These are phyloP conservation scores for Brassica cretica DNA, from an alignment of 345 rosid genomes.

Conservation along the genomic window DNA sequence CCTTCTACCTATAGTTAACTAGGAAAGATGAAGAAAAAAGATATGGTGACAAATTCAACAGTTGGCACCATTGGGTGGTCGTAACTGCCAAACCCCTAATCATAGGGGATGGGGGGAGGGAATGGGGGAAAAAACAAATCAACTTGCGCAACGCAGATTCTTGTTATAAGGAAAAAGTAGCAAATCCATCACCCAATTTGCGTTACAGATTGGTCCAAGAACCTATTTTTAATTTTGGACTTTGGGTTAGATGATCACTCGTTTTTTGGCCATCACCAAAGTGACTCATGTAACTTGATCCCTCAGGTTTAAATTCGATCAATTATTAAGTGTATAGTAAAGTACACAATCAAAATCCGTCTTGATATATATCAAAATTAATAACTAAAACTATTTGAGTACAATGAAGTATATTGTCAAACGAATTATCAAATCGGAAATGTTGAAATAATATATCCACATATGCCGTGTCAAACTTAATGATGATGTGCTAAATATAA, in stretches of 20 bases:
- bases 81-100: not conserved
- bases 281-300: not conserved
- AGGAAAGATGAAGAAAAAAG: not conserved
- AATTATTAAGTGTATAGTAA: too few species aligned
- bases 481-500: too few species aligned
- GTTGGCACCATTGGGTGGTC: not conserved
- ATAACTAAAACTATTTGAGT: too few species aligned
- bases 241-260: slow-evolving; percentile 10
- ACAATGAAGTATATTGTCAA: too few species aligned
- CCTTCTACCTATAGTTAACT: not conserved
- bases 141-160: slow-evolving; percentile 5
- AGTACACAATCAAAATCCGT: too few species aligned
- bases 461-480: too few species aligned
- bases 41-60: not conserved
- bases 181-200: slow-evolving; percentile 25
- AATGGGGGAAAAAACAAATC: not conserved
- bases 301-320: not conserved
- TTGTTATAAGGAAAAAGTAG: slow-evolving; percentile 21
- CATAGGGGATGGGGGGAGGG: not conserved
- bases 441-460: too few species aligned
- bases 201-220: slow-evolving; percentile 26
- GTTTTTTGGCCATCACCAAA: slow-evolving; percentile 1
- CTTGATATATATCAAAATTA: too few species aligned
- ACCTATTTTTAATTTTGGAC: not conserved
- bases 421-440: too few species aligned